Percentiles rank a stretch among this genome's conserved stretches.
phyloP scores from a whole-genome alignment of 2,329 filamentous ascomycete genomes.

The Botrytis byssoidea region DNA sequence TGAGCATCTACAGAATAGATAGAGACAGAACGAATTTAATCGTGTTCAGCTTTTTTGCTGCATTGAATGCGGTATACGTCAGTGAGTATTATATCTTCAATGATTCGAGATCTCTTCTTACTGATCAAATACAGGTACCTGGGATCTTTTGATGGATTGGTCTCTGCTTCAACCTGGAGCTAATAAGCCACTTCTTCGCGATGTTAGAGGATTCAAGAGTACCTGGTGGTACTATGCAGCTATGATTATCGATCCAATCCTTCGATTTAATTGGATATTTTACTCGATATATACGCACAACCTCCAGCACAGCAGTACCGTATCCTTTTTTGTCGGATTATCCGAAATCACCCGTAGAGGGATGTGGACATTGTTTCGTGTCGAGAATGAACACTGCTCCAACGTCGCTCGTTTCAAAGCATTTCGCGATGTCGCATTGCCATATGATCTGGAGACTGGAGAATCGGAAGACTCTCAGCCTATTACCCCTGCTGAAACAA shows the following conservation, averaged over 20 bases:
- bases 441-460: conserved; percentile 52
- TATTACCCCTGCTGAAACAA: background rate
- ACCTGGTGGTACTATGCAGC: conserved; percentile 83
- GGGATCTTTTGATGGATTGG: conserved; percentile 97
- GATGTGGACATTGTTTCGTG: conserved; percentile 88
- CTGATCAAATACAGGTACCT: conserved; percentile 56
- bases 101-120: background rate
- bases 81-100: conserved; percentile 50
- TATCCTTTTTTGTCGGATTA: conserved; percentile 76
- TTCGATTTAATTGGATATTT: conserved; percentile 93
- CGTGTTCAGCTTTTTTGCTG: conserved; percentile 76
- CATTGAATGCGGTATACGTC: conserved; percentile 79
- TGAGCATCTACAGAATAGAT: conserved; percentile 82
- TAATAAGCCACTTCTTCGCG: conserved; percentile 65
- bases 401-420: conserved; percentile 91
- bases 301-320: conserved; percentile 76
- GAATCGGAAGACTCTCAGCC: conserved; percentile 24
- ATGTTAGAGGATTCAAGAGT: conserved; percentile 75
- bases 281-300: conserved; percentile 77
- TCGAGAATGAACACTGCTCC: conserved; percentile 96
- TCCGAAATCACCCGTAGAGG: conserved; percentile 81
- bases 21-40: conserved; percentile 56
- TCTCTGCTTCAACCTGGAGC: conserved; percentile 79
- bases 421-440: conserved; percentile 80
- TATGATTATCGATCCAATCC: conserved; percentile 77